A percentile compares a stretch with the other conserved stretches of the same genome.
Evolutionary conservation across 768 basidiomycete species (phyloP).

Genomic region (Pulveroboletus sp.): DNA sequence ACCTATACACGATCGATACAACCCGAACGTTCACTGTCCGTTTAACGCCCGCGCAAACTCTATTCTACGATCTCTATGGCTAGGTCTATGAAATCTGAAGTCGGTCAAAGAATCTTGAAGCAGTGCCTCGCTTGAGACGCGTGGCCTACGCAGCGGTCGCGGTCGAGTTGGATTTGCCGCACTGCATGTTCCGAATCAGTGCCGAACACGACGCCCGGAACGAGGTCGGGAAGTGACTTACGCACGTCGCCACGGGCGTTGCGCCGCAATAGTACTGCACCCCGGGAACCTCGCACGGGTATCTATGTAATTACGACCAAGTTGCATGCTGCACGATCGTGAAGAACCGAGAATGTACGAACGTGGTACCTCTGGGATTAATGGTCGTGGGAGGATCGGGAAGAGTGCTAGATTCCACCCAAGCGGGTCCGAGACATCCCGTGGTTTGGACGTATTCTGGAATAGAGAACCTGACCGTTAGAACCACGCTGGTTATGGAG

Average conservation of each 20-base stretch:
- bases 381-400: slow-evolving; percentile 16
- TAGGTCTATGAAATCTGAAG: neutral
- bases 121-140: neutral
- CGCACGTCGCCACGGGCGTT: slow-evolving; percentile 13
- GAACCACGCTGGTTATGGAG: neutral
- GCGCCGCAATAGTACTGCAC: slow-evolving; percentile 8
- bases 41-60: neutral
- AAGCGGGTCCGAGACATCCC: slow-evolving; percentile 13
- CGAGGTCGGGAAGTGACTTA: slow-evolving; percentile 2
- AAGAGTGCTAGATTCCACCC: slow-evolving; percentile 15
- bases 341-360: slow-evolving; percentile 1
- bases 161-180: slow-evolving; percentile 6
- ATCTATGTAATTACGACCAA: slow-evolving; percentile 8
- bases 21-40: too few species aligned
- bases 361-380: slow-evolving; percentile 7
- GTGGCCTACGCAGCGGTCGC: neutral
- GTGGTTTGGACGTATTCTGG: slow-evolving; percentile 12
- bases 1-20: too few species aligned
- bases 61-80: neutral
- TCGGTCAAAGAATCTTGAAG: neutral
- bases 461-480: neutral
- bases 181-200: slow-evolving; percentile 10
- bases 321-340: neutral
- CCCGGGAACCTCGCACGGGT: slow-evolving; percentile 12
- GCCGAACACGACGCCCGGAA: neutral